phyloP scores from a whole-genome alignment of 768 basidiomycete species.

The Crassisporium funariophilum region DNA sequence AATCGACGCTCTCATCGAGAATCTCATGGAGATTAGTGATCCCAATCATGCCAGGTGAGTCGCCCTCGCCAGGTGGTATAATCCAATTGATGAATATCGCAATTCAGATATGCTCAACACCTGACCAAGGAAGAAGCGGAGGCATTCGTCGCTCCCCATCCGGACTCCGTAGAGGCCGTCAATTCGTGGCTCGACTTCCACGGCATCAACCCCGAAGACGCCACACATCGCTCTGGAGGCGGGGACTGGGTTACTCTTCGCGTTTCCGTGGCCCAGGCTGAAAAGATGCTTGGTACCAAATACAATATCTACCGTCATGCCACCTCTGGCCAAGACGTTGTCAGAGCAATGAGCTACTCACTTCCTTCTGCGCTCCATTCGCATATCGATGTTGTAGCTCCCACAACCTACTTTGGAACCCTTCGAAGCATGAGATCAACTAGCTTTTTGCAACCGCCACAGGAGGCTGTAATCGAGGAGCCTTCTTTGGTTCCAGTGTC shows the following conservation, averaged over 20 bases:
- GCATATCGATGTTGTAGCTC: conserved; percentile 61
- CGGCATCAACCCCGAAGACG: conserved; percentile 39
- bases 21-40: conserved; percentile 60
- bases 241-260: conserved; percentile 62
- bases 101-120: conserved; percentile 56
- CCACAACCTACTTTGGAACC: conserved; percentile 67
- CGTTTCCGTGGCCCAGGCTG: conserved; percentile 57
- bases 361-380: conserved; percentile 53
- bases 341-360: conserved; percentile 63
- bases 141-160: conserved; percentile 54
- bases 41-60: conserved; percentile 48
- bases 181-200: conserved; percentile 58
- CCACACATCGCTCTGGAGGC: conserved; percentile 42
- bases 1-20: conserved; percentile 50
- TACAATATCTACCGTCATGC: conserved; percentile 60
- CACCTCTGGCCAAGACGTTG: conserved; percentile 46
- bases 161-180: conserved; percentile 51
- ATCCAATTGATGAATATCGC: not conserved
- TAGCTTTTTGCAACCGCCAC: conserved; percentile 55
- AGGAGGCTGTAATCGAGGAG: conserved; percentile 40
- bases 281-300: conserved; percentile 59
- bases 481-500: conserved; percentile 25
- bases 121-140: conserved; percentile 61
- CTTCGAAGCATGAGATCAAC: conserved; percentile 54
- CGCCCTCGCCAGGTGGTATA: not conserved